Evolutionary conservation across 1,139 yeast species (phyloP), one percentile per base, ranked within the genome.

Genomic region (Saccharomycopsis hybrid): DNA sequence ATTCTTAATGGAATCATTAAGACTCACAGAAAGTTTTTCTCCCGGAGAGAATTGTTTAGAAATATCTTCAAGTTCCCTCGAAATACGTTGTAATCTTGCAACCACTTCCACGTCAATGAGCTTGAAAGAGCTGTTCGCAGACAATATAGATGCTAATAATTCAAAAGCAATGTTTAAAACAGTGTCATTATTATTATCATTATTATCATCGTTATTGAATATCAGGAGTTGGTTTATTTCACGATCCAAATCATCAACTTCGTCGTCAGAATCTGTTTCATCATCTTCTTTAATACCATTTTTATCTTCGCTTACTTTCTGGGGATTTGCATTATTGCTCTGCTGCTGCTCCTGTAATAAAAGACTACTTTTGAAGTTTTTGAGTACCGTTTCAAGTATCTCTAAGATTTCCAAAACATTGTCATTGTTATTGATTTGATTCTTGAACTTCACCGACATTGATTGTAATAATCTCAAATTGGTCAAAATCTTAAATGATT

Each of bases 401-500:
- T 51, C 48, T 39, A 54, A 43, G 13, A 53, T 28, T 18, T 51
- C 49, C 8, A 37, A 18, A 24, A 51, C 31, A 31, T 46, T 51
- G 11, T 43, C 42, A 35, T 47, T 48, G 11, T 42, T 38, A 31
- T 44, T 51, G 13, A 62, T 65, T 43, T 73, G 73, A 7, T 80
- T 78, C 54, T 78, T 82, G 57, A 84, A 83, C 31, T 71, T 71
- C 13, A 74, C 74, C n/a, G 82, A 78, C 42, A 87, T 65, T 24
- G 69, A 67, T 59, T 88, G 92, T 46, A 89, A 65, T 18, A 87
- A 61, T 54, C 84, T 77, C 54, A 86, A 69, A 60, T 85, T 83
- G 4, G 80, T 68, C 44, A 88, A 67, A 42, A 77, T 72, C 18
- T 73, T 59, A 51, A 82, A 74, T 4, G 89, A 85, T 54, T 76